Conservation (phyloP, 78 protist genomes). For the Pelomyxa schiedti region DNA sequence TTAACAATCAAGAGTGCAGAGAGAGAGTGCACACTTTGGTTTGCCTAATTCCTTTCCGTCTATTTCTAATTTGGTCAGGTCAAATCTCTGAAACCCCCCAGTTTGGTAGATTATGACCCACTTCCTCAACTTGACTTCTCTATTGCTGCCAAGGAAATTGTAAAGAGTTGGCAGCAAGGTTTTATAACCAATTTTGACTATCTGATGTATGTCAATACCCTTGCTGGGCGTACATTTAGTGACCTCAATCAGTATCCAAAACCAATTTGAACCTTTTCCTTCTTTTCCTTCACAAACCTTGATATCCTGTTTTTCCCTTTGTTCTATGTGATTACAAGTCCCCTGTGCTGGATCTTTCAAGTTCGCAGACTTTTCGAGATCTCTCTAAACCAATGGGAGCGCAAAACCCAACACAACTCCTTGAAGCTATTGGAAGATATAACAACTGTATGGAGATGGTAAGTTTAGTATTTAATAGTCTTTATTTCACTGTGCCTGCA, state of each 20-base stretch:
- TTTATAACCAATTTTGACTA: conserved; percentile 76
- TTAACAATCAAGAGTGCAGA: conserved; percentile 16
- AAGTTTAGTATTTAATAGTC: too few relatives aligned
- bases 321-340: conserved; percentile 49
- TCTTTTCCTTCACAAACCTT: too few relatives aligned
- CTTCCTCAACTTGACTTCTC: conserved; percentile 34
- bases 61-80: too few relatives aligned
- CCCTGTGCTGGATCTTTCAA: conserved; percentile 40
- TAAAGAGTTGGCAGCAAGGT: conserved; percentile 66
- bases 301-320: conserved; percentile 86
- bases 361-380: conserved; percentile 58
- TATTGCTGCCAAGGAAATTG: conserved; percentile 23
- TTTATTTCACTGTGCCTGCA: too few relatives aligned
- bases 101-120: conserved; percentile 47
- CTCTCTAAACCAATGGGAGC: conserved; percentile 76
- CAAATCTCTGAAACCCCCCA: conserved; percentile 38
- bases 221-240: conserved; percentile 86
- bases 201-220: conserved; percentile 76
- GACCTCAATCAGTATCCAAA: conserved; percentile 90
- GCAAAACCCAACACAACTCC: conserved; percentile 35
- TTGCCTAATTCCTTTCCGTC: too few relatives aligned
- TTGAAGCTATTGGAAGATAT: conserved; percentile 24
- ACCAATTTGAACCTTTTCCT: too few relatives aligned
- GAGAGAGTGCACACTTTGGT: too few relatives aligned
- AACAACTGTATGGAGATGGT: not conserved